Conservation (phyloP, 2,329 filamentous ascomycete genomes). For the Venturiaceae sp. region DNA sequence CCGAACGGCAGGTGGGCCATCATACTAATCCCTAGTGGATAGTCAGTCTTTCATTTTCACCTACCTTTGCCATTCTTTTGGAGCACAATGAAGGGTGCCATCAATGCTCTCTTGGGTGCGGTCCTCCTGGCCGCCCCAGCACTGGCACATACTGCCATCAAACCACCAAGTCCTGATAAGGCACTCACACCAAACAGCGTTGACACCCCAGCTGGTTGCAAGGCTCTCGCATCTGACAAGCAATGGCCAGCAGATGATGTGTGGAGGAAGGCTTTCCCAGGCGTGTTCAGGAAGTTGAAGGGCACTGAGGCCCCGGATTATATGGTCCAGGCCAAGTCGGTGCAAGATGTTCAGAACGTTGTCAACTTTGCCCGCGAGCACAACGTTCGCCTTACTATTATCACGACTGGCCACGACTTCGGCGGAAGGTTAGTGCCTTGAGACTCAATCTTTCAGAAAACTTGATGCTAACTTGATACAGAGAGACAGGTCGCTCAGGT, state of each 20-base stretch:
- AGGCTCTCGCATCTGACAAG: constrained; percentile 8
- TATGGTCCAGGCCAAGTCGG: constrained; percentile 6
- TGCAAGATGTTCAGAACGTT: constrained; percentile 5
- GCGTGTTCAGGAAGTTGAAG: constrained; percentile 5
- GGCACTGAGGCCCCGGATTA: constrained; percentile 8
- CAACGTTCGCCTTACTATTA: constrained; percentile 8
- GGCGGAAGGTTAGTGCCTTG: background rate
- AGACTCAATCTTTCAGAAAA: background rate
- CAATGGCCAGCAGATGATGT: constrained; percentile 7
- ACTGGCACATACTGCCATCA: constrained; percentile 1
- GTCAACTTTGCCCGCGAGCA: constrained; percentile 8
- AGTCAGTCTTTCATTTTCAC: background rate
- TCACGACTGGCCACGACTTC: constrained; percentile 10
- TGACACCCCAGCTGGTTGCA: constrained; percentile 4
- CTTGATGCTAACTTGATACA: background rate
- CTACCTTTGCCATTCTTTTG: background rate
- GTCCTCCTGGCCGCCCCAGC: background rate
- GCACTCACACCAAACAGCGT: constrained; percentile 5
- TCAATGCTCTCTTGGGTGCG: background rate
- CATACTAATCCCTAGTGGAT: background rate
- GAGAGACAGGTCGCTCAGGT: background rate
- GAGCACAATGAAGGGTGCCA: background rate
- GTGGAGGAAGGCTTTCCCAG: background rate
- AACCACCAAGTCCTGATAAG: constrained; percentile 8
- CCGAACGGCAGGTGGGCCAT: background rate